Evolutionary conservation across 768 basidiomycete genomes (phyloP), one percentile per base, ranked within the genome.

Genomic region (Fomitopsis pulvina): DNA sequence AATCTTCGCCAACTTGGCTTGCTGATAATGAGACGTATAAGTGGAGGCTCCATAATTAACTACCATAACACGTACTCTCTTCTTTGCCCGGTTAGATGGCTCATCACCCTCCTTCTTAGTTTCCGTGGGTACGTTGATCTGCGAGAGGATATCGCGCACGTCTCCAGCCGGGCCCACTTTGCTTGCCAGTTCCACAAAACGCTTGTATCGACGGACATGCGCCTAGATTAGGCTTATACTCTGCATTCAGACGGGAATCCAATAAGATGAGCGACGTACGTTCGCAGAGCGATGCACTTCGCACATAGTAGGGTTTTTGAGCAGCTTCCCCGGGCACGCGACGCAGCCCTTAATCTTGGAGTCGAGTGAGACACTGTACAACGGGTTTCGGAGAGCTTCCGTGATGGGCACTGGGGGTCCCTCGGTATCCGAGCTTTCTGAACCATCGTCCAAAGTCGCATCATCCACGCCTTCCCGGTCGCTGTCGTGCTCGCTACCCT

Each of bases 311-410:
- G 55, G 46, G 41, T 76, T 75, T 61, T 87, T 87, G 34, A 91
- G 71, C n/a, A 74, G 60, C 61, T 87, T 91, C 32, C 80, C 81
- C 10, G 83, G 86, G 63, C 88, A 91, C 4, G 85, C 60, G 7
- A 81, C 71, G 61, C 88, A 90, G 8, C 71, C 75, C 54, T 76
- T 75, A 29, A 78, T 60, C 21, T 76, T 76, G 2, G 81, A 76
- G 21, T 81, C 71, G 10, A 77, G 53, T 3, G 80, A 76, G 28
- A 82, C 66, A 55, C 77, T 61, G 62, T 82, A 86, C 28, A 91
- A 57, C 1, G 88, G 82, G 48, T 87, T 76, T 22, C 67, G 65
- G 41, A 87, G 72, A 10, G 78, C 86, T 59, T 84, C 76, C 37
- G 70, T 59, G 38, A 88, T 70, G 7, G 79, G 72, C 55, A 87